Evolutionary conservation across 371 early-diverging fungal genomes (phyloP).

Genomic region (Gilbertella persicaria): DNA sequence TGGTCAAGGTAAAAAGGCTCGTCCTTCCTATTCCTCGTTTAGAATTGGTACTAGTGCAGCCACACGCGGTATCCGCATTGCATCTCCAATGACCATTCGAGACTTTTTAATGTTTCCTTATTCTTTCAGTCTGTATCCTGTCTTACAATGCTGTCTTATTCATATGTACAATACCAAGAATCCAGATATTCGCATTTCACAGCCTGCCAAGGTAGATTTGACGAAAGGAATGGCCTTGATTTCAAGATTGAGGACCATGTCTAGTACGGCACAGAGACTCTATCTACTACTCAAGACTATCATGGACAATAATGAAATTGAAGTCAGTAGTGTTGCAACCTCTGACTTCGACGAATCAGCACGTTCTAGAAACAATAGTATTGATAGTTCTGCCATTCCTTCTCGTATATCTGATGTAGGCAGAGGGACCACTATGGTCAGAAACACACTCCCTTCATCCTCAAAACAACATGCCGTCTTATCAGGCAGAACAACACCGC

Average conservation of each 20-base stretch:
- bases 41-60: conserved; percentile 51
- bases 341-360: conserved; percentile 15
- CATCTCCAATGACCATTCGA: conserved; percentile 31
- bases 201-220: conserved; percentile 40
- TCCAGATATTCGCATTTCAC: conserved; percentile 33
- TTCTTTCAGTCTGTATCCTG: conserved; percentile 47
- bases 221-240: conserved; percentile 33
- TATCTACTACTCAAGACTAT: conserved; percentile 31
- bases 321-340: conserved; percentile 14
- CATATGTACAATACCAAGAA: conserved; percentile 50
- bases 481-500: not conserved
- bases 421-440: conserved; percentile 7
- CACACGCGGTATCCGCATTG: conserved; percentile 40
- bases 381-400: conserved; percentile 5
- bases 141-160: conserved; percentile 47
- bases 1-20: conserved; percentile 22
- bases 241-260: conserved; percentile 31
- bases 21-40: conserved; percentile 41
- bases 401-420: conserved; percentile 31
- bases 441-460: not conserved
- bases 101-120: conserved; percentile 51
- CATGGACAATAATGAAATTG: conserved; percentile 41
- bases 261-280: conserved; percentile 36
- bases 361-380: conserved; percentile 8
- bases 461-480: not conserved